phyloP scores from a whole-genome alignment of 208 protist species.

The Leishmania tropica region DNA sequence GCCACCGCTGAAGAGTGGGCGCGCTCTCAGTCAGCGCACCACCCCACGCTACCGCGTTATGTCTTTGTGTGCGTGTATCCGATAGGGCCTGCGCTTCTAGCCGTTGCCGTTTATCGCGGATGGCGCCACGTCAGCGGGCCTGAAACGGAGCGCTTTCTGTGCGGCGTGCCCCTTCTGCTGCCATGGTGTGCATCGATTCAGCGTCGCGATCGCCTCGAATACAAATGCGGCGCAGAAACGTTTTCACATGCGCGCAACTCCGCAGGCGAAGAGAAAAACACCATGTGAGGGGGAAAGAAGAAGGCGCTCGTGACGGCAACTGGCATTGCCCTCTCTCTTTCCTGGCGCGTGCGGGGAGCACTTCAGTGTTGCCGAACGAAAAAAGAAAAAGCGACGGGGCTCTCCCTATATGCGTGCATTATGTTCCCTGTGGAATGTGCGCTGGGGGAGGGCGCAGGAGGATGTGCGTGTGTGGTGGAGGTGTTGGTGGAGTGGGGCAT shows the following conservation, averaged over 20 bases:
- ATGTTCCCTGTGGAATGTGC: not conserved
- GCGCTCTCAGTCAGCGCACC: not conserved
- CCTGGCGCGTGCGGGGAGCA: not conserved
- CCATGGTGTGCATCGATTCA: not conserved
- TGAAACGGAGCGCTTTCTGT: not conserved
- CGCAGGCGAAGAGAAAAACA: not conserved
- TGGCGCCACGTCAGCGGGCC: not conserved
- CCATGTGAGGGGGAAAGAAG: not conserved
- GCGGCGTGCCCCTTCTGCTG: not conserved
- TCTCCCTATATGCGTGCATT: conserved; percentile 44
- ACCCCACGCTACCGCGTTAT: not conserved
- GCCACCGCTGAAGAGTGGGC: not conserved
- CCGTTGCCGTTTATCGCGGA: not conserved
- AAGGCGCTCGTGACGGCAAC: not conserved
- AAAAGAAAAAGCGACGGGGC: conserved; percentile 2
- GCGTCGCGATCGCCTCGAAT: not conserved
- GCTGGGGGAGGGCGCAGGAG: not conserved
- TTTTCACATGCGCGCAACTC: not conserved
- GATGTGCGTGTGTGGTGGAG: not conserved
- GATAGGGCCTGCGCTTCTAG: not conserved
- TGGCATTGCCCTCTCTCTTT: not conserved
- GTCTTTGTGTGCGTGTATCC: not conserved
- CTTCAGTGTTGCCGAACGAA: conserved; percentile 12
- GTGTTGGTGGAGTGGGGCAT: not conserved
- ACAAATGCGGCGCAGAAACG: not conserved